These are phyloP conservation scores for Sclerotiophoma versabilis DNA, from an alignment of 2,329 filamentous ascomycete genomes.

Conservation along the genomic window DNA sequence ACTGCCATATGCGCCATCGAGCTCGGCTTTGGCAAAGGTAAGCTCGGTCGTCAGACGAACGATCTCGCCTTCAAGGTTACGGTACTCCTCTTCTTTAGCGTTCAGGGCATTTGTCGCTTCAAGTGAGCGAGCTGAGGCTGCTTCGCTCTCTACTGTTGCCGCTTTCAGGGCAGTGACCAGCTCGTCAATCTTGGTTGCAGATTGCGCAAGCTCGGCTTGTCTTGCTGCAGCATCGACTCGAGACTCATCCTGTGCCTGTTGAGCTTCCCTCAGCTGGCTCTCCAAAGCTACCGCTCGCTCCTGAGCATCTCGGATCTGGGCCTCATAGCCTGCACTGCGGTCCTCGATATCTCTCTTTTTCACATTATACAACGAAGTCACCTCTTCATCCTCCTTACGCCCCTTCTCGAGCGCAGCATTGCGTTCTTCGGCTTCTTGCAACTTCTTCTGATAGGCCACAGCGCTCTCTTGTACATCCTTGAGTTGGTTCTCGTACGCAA, in stretches of 20 bases:
- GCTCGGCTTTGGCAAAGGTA: conserved; percentile 88
- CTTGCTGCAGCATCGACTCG: conserved; percentile 44
- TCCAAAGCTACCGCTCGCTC: conserved; percentile 45
- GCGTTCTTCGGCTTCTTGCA: conserved; percentile 37
- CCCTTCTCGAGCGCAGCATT: conserved; percentile 39
- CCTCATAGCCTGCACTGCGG: conserved; percentile 40
- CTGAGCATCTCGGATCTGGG: conserved; percentile 41
- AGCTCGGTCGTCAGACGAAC: conserved; percentile 76
- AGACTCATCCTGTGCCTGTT: conserved; percentile 41
- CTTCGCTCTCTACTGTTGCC: conserved; percentile 41
- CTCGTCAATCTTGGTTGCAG: conserved; percentile 42
- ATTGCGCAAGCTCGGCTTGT: conserved; percentile 46
- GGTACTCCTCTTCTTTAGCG: conserved; percentile 47
- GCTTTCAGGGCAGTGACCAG: conserved; percentile 33
- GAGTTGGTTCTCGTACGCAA: conserved; percentile 44
- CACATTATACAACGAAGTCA: conserved; percentile 28
- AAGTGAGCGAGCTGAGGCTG: conserved; percentile 39
- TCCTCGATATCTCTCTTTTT: conserved; percentile 31
- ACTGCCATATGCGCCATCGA: conserved; percentile 92
- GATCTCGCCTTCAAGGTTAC: conserved; percentile 65
- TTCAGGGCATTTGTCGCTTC: conserved; percentile 40
- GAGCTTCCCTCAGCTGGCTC: conserved; percentile 40
- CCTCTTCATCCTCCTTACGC: conserved; percentile 40
- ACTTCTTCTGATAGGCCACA: conserved; percentile 40
- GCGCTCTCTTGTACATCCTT: conserved; percentile 42